Evolutionary conservation across 768 basidiomycete species (phyloP).

Genomic region (Mycena galopus): DNA sequence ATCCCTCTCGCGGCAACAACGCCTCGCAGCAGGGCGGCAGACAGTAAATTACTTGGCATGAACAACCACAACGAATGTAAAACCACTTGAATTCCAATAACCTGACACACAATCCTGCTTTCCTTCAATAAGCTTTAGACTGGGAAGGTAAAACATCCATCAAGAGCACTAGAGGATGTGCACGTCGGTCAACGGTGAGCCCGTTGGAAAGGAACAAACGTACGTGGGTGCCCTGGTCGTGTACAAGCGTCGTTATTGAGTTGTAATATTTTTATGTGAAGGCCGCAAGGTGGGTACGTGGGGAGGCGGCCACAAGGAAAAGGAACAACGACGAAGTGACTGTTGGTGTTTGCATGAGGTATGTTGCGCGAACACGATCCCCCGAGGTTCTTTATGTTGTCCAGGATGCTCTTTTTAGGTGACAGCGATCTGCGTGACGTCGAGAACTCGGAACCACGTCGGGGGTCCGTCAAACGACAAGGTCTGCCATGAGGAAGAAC

Average conservation of each 20-base stretch:
- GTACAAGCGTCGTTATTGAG: too few species aligned
- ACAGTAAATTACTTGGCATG: neutral
- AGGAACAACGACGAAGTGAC: neutral
- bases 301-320: constrained; percentile 28
- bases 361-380: neutral
- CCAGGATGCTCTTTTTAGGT: neutral
- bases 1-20: constrained; percentile 41
- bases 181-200: neutral
- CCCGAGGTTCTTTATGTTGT: neutral
- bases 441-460: neutral
- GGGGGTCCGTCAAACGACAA: neutral
- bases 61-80: neutral
- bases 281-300: neutral
- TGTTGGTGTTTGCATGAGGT: neutral
- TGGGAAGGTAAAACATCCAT: too few species aligned
- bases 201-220: too few species aligned
- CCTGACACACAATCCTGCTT: too few species aligned
- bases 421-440: neutral
- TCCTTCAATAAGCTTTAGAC: neutral
- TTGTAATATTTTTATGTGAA: neutral
- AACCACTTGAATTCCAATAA: neutral
- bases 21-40: neutral
- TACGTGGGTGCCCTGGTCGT: too few species aligned
- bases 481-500: neutral
- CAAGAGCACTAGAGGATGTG: neutral